Conservation (phyloP, 352 stramenopile genomes). For the Halophytophthora polymorphica region DNA sequence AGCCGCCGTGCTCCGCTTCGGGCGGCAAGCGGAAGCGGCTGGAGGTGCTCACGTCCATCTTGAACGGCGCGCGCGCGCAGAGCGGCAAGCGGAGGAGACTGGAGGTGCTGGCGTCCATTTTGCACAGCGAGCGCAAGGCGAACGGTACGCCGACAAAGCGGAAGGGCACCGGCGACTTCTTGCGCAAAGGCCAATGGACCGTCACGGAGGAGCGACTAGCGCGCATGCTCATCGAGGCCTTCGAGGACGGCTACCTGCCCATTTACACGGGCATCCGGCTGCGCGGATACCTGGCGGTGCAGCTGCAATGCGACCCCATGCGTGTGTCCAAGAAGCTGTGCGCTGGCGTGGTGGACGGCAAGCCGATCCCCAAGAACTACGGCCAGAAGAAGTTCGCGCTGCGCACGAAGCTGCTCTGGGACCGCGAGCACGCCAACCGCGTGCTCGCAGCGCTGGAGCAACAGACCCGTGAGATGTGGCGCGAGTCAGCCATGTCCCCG, state of each 20-base stretch:
- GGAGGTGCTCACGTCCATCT: conserved; percentile 1
- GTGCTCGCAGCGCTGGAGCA: conserved; percentile 45
- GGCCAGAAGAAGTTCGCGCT: conserved; percentile 78
- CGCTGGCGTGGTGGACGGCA: conserved; percentile 62
- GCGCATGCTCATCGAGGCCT: conserved; percentile 58
- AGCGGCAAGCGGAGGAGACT: neutral
- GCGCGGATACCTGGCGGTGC: conserved; percentile 69
- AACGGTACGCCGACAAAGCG: conserved; percentile 23
- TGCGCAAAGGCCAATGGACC: conserved; percentile 77
- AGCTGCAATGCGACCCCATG: conserved; percentile 81
- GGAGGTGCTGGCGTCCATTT: neutral
- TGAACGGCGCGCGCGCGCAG: neutral
- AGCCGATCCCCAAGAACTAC: conserved; percentile 72
- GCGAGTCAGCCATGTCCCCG: conserved; percentile 41
- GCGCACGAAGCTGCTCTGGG: conserved; percentile 53
- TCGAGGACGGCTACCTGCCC: conserved; percentile 68
- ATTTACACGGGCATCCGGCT: conserved; percentile 75
- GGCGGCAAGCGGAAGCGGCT: conserved; percentile 38
- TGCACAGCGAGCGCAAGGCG: neutral
- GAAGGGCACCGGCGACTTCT: conserved; percentile 61
- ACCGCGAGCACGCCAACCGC: conserved; percentile 40
- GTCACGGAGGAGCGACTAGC: conserved; percentile 61
- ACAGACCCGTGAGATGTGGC: conserved; percentile 56
- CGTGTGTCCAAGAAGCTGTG: conserved; percentile 81
- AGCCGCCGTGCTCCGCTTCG: conserved; percentile 5